Evolutionary conservation across 257 asterid genomes (phyloP), one percentile per base, ranked within the genome.

Genomic region (Solanum ahanhuiri): DNA sequence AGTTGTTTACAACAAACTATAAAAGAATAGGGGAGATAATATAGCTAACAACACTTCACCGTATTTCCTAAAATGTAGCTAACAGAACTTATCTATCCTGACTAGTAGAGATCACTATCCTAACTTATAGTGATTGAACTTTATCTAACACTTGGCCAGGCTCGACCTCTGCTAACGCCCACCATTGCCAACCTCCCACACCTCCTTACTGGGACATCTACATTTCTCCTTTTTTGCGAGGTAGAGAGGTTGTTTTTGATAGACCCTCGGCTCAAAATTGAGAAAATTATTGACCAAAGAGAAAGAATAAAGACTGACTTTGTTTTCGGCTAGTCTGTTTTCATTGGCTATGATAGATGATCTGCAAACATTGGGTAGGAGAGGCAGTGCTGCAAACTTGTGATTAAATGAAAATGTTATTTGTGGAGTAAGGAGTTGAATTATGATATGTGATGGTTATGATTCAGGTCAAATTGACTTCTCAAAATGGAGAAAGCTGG

Each of bases 401-500:
- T 77, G 63, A 41, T 43, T 43, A 17, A 28, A 77, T 77, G 63
- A 14, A 25, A 43, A 41, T 77, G 35, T 43, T 63, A 35, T 35
- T 58, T 83, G 35, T 83, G n/a, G 86, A 18, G 45, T 25, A 64
- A 7, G n/a, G 9, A 37, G 81, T 64, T 83, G 58, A 66, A 35
- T 83, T 45, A 64, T 60, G 76, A 64, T 64, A 35, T 83, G 81
- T 37, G 81, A 22, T 60, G 63, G 33, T 66, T 84, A 51, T 22
- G 83, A 60, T 89, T 25, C 83, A 92, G 98, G 93, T 84, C 81
- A 67, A 88, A 86, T 81, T 33, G 93, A 90, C 85, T 57, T 87
- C 81, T 89, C 95, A 43, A 92, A 91, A 85, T 94, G 98, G 95
- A 90, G 92, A 86, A 94, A 91, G 94, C 70, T 94, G 90, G 94